Evolutionary conservation across 305 asterid species (phyloP).

Genomic region (Coffea humblotiana): DNA sequence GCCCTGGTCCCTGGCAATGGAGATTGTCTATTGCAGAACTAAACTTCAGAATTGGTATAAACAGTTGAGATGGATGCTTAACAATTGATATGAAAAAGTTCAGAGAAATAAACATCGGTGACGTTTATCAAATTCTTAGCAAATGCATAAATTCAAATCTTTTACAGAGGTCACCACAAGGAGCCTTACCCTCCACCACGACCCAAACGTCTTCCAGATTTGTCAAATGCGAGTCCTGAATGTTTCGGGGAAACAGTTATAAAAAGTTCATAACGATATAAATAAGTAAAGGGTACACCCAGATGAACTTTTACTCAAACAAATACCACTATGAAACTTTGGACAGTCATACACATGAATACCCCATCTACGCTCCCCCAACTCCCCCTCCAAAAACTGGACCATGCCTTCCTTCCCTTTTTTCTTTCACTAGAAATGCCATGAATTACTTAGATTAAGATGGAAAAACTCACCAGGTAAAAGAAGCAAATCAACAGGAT

Average conservation of each 20-base stretch:
- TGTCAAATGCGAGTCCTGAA: conserved; percentile 93
- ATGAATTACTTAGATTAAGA: conserved; percentile 1
- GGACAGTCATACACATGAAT: no score
- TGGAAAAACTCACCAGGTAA: conserved; percentile 68
- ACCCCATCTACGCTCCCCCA: no score
- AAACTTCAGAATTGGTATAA: background rate
- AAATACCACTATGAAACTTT: background rate
- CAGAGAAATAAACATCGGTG: background rate
- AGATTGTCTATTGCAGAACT: background rate
- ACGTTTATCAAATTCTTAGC: background rate
- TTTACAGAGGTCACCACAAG: background rate
- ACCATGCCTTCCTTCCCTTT: background rate
- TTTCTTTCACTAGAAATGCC: background rate
- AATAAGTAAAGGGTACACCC: background rate
- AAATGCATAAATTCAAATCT: background rate
- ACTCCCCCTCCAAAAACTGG: no score
- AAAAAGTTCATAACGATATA: background rate
- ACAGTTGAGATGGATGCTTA: background rate
- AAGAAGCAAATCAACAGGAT: conserved; percentile 84
- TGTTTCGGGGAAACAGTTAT: background rate
- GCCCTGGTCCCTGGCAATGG: no score
- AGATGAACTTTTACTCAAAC: background rate
- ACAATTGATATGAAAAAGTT: background rate
- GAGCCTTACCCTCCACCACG: conserved; percentile 96
- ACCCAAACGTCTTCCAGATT: conserved; percentile 87